These are phyloP conservation scores for Mrakia blollopis DNA, from an alignment of 768 basidiomycete species.

Conservation along the genomic window DNA sequence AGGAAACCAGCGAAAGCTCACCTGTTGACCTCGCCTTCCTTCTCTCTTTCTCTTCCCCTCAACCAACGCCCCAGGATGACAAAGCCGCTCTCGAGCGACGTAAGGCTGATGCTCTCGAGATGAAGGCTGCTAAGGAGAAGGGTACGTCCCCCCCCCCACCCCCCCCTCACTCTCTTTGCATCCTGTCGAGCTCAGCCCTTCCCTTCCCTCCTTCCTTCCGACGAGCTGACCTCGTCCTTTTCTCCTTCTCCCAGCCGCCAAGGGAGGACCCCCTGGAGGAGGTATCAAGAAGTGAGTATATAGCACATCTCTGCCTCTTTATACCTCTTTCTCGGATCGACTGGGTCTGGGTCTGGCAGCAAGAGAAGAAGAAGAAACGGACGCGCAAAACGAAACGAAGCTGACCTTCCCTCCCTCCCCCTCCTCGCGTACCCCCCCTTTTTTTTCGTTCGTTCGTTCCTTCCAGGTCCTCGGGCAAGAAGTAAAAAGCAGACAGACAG, in stretches of 20 bases:
- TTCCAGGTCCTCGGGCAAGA: constrained; percentile 31
- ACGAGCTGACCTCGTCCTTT: background rate
- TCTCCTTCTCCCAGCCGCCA: constrained; percentile 23
- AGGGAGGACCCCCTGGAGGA: constrained; percentile 32
- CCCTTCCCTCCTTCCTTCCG: background rate
- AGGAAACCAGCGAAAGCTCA: background rate
- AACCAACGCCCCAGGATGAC: constrained; percentile 36
- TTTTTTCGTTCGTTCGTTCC: too few species aligned
- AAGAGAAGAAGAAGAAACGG: too few species aligned
- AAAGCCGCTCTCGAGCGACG: constrained; percentile 32
- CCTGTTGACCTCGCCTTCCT: background rate
- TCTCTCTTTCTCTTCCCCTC: background rate
- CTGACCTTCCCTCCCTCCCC: background rate
- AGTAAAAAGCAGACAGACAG: constrained; percentile 12
- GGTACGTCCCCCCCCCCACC: constrained; percentile 15
- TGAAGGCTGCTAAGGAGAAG: constrained; percentile 36
- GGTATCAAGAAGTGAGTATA: constrained; percentile 35
- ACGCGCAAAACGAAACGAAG: too few species aligned
- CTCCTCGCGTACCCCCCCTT: too few species aligned
- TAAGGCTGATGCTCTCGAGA: constrained; percentile 34
- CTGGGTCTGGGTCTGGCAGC: too few species aligned
- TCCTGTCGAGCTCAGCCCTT: background rate
- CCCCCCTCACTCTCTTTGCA: background rate
- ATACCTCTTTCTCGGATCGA: background rate
- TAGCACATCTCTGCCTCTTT: background rate